These are phyloP conservation scores for Saturnispora mendoncae DNA, from an alignment of 805 yeast species.

Conservation along the genomic window DNA sequence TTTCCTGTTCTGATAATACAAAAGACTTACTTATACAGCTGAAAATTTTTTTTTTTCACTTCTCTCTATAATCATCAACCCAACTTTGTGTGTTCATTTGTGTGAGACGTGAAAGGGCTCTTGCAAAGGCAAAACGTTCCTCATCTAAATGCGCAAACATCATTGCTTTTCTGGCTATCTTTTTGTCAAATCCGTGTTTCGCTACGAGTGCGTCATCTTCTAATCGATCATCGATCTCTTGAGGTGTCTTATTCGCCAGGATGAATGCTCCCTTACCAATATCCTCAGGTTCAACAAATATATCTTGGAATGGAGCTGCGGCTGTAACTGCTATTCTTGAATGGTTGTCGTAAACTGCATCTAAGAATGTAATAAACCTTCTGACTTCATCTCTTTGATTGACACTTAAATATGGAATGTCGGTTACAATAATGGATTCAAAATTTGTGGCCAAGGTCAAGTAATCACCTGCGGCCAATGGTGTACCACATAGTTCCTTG, in stretches of 20 bases:
- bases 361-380: constrained; percentile 88
- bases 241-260: constrained; percentile 23
- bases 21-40: neutral
- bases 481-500: constrained; percentile 75
- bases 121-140: constrained; percentile 92
- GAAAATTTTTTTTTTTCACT: neutral
- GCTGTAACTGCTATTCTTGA: constrained; percentile 84
- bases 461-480: constrained; percentile 92
- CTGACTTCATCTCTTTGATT: constrained; percentile 77
- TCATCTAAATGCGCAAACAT: constrained; percentile 81
- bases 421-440: constrained; percentile 78
- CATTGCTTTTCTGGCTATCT: constrained; percentile 58
- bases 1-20: neutral
- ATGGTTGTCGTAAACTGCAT: constrained; percentile 90
- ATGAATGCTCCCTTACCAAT: constrained; percentile 39
- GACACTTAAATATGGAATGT: constrained; percentile 77
- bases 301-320: constrained; percentile 72
- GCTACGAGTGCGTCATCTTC: constrained; percentile 55
- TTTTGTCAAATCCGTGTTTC: constrained; percentile 70
- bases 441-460: constrained; percentile 70
- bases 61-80: constrained; percentile 43
- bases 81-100: constrained; percentile 94
- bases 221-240: constrained; percentile 21
- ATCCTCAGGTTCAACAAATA: constrained; percentile 78
- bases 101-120: constrained; percentile 82